phyloP scores from a whole-genome alignment of 1,284 basidiomycete species.

The Rhizoctonia solani region DNA sequence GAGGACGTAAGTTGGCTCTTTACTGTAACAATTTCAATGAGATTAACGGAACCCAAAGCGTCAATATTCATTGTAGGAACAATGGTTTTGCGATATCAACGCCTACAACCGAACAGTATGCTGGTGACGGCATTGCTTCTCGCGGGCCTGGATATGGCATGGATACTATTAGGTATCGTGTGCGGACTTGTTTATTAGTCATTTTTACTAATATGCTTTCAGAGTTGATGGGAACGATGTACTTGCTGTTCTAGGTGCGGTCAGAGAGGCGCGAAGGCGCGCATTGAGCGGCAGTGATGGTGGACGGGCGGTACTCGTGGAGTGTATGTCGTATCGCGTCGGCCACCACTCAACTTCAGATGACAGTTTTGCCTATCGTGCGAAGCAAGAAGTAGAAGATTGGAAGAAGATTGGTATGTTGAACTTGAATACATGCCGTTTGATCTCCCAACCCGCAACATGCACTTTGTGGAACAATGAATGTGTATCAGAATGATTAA shows the following conservation, averaged over 20 bases:
- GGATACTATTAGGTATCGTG: constrained; percentile 62
- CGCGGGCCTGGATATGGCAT: constrained; percentile 94
- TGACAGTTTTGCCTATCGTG: constrained; percentile 89
- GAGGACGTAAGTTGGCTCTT: constrained; percentile 43
- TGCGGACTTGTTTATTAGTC: background rate
- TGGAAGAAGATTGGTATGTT: constrained; percentile 66
- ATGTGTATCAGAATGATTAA: too few species aligned
- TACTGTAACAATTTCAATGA: background rate
- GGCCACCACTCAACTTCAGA: constrained; percentile 97
- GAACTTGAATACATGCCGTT: background rate
- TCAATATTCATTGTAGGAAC: constrained; percentile 48
- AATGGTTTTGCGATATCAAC: constrained; percentile 86
- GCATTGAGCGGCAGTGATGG: constrained; percentile 64
- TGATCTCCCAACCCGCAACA: too few species aligned
- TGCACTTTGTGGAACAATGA: too few species aligned
- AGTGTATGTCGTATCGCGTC: constrained; percentile 92
- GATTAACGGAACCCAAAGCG: constrained; percentile 21
- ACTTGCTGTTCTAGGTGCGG: constrained; percentile 82
- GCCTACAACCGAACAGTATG: constrained; percentile 85
- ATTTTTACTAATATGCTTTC: background rate
- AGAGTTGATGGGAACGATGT: constrained; percentile 95
- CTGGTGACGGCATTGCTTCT: constrained; percentile 91
- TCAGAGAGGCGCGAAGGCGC: constrained; percentile 74
- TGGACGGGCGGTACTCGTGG: constrained; percentile 85
- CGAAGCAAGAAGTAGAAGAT: constrained; percentile 83